phyloP scores from a whole-genome alignment of 306 rosid genomes.

The Glycyrrhiza uralensis region DNA sequence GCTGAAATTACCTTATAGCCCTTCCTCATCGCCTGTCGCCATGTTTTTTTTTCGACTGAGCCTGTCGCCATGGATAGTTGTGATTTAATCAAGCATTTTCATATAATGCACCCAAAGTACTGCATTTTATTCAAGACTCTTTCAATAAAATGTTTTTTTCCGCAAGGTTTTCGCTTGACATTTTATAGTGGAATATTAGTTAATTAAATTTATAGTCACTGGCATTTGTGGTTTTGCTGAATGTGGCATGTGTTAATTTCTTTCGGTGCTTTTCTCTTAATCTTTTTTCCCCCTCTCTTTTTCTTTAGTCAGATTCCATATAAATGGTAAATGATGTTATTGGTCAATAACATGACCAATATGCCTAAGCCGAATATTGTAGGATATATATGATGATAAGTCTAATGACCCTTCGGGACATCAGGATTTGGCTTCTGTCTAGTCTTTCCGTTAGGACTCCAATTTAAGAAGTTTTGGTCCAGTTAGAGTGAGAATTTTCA shows the following conservation, averaged over 20 bases:
- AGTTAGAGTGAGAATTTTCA: neutral
- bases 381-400: slow-evolving; percentile 1
- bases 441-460: neutral
- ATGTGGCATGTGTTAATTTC: neutral
- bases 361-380: neutral
- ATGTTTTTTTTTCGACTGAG: too few relatives aligned
- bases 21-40: neutral
- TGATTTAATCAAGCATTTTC: neutral
- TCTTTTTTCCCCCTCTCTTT: neutral
- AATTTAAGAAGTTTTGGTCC: slow-evolving; percentile 6
- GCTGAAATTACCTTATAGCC: slow-evolving; percentile 3
- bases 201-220: too few relatives aligned
- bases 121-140: too few relatives aligned
- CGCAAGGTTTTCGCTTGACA: too few relatives aligned
- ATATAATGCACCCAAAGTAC: neutral
- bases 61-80: neutral
- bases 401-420: neutral
- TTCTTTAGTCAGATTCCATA: too few relatives aligned
- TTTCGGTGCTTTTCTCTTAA: neutral
- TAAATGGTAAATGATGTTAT: neutral
- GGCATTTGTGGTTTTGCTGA: neutral
- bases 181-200: too few relatives aligned
- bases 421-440: neutral
- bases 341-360: neutral
- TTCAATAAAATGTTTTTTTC: too few relatives aligned